Conservation (phyloP, 192 early-diverging fungal species). For the Endogone sp. region DNA sequence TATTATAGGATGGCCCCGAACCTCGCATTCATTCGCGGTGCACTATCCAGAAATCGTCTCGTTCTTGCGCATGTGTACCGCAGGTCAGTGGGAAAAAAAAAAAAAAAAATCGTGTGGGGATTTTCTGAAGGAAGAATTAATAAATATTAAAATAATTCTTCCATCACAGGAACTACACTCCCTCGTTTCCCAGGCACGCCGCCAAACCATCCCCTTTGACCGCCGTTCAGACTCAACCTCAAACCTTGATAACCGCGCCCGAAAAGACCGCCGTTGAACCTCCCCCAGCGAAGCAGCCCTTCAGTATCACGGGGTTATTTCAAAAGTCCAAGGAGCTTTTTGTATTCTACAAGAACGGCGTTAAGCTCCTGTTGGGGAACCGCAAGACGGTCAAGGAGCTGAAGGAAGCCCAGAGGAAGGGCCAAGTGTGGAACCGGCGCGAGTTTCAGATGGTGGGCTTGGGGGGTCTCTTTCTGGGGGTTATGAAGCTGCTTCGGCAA, state of each 20-base stretch:
- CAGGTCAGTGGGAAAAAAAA: too few relatives aligned
- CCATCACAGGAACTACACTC: neutral
- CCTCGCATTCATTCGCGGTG: neutral
- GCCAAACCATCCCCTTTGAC: neutral
- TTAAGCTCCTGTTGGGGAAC: constrained; percentile 48
- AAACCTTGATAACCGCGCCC: neutral
- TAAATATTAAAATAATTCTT: neutral
- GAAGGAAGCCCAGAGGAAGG: constrained; percentile 24
- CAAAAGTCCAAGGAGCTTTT: constrained; percentile 42
- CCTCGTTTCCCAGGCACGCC: neutral
- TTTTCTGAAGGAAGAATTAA: too few relatives aligned
- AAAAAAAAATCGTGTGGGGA: too few relatives aligned
- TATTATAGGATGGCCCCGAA: neutral
- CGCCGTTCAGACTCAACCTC: neutral
- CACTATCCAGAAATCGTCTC: neutral
- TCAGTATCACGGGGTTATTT: constrained; percentile 13
- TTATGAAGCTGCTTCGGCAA: neutral
- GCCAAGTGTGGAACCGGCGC: constrained; percentile 29
- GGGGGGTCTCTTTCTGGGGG: neutral
- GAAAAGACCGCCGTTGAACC: neutral
- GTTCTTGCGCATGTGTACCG: neutral
- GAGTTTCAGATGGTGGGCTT: constrained; percentile 45
- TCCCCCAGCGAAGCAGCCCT: constrained; percentile 4
- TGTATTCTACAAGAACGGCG: constrained; percentile 49
- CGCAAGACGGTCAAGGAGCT: constrained; percentile 37